These are phyloP conservation scores for Scheffersomyces parashehatae DNA, from an alignment of 1,139 yeast species.

Conservation along the genomic window DNA sequence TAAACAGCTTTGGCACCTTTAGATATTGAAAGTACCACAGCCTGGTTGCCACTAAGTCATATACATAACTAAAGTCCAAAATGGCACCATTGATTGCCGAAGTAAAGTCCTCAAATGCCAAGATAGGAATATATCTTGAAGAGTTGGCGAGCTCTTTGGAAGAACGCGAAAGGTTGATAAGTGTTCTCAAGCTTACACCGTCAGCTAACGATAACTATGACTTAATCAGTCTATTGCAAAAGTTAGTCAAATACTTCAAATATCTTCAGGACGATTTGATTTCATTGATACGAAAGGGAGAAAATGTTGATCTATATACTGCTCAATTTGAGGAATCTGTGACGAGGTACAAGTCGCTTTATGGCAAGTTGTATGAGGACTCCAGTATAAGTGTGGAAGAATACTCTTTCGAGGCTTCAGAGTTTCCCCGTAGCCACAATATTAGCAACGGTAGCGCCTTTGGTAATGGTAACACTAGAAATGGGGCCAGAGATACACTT, in stretches of 20 bases:
- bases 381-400: slow-evolving; percentile 36
- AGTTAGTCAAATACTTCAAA: slow-evolving; percentile 30
- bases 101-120: slow-evolving; percentile 9
- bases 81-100: slow-evolving; percentile 11
- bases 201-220: slow-evolving; percentile 57
- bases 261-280: slow-evolving; percentile 37
- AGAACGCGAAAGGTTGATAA: slow-evolving; percentile 49
- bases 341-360: slow-evolving; percentile 11
- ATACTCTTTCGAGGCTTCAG: slow-evolving; percentile 25
- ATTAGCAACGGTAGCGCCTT: neutral
- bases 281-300: slow-evolving; percentile 6
- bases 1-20: too few species aligned
- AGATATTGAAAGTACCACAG: too few species aligned
- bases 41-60: too few species aligned
- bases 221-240: slow-evolving; percentile 41
- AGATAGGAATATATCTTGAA: slow-evolving; percentile 13
- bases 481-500: slow-evolving; percentile 1
- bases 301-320: slow-evolving; percentile 1
- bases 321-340: slow-evolving; percentile 18
- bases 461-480: neutral
- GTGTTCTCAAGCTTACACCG: slow-evolving; percentile 47
- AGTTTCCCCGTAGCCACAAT: slow-evolving; percentile 4
- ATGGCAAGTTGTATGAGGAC: slow-evolving; percentile 27
- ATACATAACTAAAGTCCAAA: too few species aligned
- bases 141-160: slow-evolving; percentile 32